phyloP scores from a whole-genome alignment of 164 flowering plant genomes.

The Liriodendron chinense region DNA sequence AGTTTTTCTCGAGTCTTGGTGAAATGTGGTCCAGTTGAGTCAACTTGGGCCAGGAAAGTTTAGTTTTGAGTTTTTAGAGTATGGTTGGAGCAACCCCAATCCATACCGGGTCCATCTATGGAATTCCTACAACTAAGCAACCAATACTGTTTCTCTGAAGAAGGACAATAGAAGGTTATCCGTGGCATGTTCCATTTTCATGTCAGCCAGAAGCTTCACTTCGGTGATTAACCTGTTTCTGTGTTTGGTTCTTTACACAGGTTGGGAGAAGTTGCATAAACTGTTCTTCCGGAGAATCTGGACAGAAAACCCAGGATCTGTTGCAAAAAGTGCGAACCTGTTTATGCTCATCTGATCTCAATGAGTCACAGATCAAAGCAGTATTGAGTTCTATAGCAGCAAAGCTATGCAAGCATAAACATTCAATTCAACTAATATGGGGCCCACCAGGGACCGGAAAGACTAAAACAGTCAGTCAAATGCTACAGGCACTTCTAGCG shows the following conservation, averaged over 20 bases:
- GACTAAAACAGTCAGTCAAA: constrained; percentile 49
- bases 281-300: neutral
- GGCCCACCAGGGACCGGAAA: constrained; percentile 93
- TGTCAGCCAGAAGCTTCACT: neutral
- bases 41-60: too few relatives aligned
- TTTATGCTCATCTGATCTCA: constrained; percentile 20
- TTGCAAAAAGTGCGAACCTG: neutral
- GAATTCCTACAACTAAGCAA: too few relatives aligned
- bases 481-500: constrained; percentile 38
- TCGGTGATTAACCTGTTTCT: neutral
- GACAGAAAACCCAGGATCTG: neutral
- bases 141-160: too few relatives aligned
- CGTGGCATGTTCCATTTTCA: neutral
- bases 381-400: constrained; percentile 30
- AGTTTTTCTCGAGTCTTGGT: too few relatives aligned
- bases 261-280: neutral
- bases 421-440: constrained; percentile 59
- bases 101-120: too few relatives aligned
- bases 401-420: constrained; percentile 29
- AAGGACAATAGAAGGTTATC: too few relatives aligned
- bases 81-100: too few relatives aligned
- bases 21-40: too few relatives aligned
- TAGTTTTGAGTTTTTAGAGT: too few relatives aligned
- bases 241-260: neutral
- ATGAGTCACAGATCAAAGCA: constrained; percentile 58